Evolutionary conservation across 306 rosid species (phyloP).

Genomic region (Sechiopsis laciniata): DNA sequence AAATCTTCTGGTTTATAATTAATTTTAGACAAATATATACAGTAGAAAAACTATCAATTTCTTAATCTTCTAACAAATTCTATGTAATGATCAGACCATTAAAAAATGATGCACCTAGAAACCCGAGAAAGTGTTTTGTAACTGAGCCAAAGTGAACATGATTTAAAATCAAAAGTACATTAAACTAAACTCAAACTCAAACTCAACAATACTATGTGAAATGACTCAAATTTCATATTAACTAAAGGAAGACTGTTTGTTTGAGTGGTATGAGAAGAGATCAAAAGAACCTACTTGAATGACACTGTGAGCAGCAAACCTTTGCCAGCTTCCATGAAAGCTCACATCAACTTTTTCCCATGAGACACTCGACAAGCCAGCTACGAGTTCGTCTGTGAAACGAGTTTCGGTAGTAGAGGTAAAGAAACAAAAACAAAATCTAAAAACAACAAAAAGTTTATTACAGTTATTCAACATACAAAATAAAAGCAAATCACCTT

Average conservation of each 20-base stretch:
- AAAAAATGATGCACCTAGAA: not conserved
- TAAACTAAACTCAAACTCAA: not conserved
- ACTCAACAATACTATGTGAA: not conserved
- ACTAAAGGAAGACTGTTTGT: not conserved
- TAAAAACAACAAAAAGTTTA: no score
- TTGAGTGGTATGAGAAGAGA: not conserved
- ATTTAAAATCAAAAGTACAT: not conserved
- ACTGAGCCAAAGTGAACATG: not conserved
- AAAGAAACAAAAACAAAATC: no score
- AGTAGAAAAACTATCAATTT: no score
- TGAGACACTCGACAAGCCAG: no score
- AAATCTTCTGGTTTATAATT: no score
- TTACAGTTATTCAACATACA: no score
- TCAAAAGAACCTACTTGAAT: slow-evolving; percentile 55
- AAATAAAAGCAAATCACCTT: no score
- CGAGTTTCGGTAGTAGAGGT: no score
- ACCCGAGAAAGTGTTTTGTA: not conserved
- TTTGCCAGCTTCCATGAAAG: slow-evolving; percentile 58
- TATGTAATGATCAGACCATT: not conserved
- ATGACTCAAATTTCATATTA: not conserved
- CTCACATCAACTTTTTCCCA: slow-evolving; percentile 83
- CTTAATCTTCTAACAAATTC: no score
- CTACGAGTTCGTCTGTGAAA: no score
- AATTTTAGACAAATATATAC: no score
- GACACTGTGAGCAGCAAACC: slow-evolving; percentile 81